phyloP scores from a whole-genome alignment of 306 rosid genomes.

The Trifolium fragiferum region DNA sequence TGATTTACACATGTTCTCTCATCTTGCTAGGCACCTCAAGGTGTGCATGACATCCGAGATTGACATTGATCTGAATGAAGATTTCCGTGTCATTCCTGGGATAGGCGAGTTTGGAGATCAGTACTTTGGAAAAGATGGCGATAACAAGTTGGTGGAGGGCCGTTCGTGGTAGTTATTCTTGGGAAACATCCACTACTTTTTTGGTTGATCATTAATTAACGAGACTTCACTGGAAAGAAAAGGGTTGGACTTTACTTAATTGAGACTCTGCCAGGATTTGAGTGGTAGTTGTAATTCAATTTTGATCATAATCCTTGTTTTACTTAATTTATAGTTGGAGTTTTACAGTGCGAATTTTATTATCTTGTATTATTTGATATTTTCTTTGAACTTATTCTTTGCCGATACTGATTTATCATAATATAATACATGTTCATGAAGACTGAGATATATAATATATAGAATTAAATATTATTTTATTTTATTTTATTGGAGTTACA shows the following conservation, averaged over 20 bases:
- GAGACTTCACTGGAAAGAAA: constrained; percentile 32
- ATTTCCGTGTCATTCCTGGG: constrained; percentile 91
- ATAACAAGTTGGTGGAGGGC: constrained; percentile 50
- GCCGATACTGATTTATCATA: neutral
- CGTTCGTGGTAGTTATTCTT: constrained; percentile 30
- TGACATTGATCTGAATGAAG: constrained; percentile 76
- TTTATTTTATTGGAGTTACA: neutral
- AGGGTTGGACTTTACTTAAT: constrained; percentile 40
- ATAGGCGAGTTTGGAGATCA: constrained; percentile 99
- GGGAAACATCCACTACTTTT: constrained; percentile 38
- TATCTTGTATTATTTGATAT: constrained; percentile 9
- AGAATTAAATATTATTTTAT: constrained; percentile 27
- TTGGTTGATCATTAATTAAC: constrained; percentile 39
- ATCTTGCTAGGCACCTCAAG: constrained; percentile 88
- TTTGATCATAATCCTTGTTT: constrained; percentile 43
- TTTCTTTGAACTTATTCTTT: neutral
- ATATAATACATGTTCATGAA: constrained; percentile 21
- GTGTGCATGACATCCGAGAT: constrained; percentile 94
- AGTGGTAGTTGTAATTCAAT: constrained; percentile 44
- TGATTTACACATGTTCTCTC: constrained; percentile 20
- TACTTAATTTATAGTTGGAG: neutral
- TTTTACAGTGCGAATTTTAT: constrained; percentile 39
- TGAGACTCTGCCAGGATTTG: constrained; percentile 32
- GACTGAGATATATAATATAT: constrained; percentile 6
- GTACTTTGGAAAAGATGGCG: constrained; percentile 96